phyloP scores from a whole-genome alignment of 345 rosid genomes.

The Angophora floribunda region DNA sequence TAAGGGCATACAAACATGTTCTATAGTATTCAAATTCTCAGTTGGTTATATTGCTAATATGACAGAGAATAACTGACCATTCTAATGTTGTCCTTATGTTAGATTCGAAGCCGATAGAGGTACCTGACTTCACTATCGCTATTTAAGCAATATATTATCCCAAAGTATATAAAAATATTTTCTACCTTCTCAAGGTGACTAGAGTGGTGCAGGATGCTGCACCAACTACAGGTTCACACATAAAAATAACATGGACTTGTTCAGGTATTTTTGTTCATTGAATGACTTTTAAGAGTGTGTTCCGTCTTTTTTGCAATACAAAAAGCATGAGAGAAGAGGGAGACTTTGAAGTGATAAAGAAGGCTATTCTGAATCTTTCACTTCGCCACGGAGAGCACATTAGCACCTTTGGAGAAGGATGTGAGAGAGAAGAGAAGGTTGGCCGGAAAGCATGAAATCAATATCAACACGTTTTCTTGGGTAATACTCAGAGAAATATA shows the following conservation, averaged over 20 bases:
- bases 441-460: constrained; percentile 90
- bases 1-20: too few species aligned
- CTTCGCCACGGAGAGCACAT: constrained; percentile 75
- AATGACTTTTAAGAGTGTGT: not conserved
- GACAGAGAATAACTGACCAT: too few species aligned
- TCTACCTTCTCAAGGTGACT: constrained; percentile 50
- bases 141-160: not conserved
- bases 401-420: constrained; percentile 89
- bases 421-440: constrained; percentile 88
- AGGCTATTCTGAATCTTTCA: constrained; percentile 63
- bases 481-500: constrained; percentile 14
- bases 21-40: too few species aligned
- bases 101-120: constrained; percentile 80
- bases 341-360: constrained; percentile 73
- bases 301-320: constrained; percentile 27
- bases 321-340: constrained; percentile 90
- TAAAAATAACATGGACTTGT: not conserved
- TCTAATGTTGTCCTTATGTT: constrained; percentile 24
- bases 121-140: not conserved
- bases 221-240: constrained; percentile 53
- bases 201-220: constrained; percentile 95
- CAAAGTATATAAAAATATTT: not conserved
- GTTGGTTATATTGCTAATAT: too few species aligned
- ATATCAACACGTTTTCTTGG: constrained; percentile 79
- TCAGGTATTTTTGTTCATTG: not conserved